Conservation (phyloP, 164 flowering plant genomes). For the Kalanchoe fedtschenkoi region DNA sequence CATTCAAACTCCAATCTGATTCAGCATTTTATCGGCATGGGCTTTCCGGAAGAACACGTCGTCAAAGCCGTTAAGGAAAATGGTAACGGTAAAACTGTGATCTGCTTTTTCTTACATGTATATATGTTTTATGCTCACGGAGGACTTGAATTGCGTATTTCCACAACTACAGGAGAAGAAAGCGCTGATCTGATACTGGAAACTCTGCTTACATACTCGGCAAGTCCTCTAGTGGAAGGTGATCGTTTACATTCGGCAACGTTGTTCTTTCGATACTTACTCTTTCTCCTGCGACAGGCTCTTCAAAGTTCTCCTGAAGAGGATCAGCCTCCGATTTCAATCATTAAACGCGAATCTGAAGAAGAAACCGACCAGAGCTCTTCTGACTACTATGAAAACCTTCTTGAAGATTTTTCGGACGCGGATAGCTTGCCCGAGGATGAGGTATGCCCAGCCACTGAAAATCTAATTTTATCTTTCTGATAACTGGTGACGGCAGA, state of each 20-base stretch:
- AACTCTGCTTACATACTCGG: slow-evolving; percentile 44
- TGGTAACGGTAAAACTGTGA: slow-evolving; percentile 5
- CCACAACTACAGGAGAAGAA: slow-evolving; percentile 45
- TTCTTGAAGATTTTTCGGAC: slow-evolving; percentile 45
- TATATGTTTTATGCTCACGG: too few relatives aligned
- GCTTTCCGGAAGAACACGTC: slow-evolving; percentile 51
- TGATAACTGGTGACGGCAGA: too few relatives aligned
- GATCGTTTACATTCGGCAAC: neutral
- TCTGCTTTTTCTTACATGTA: neutral
- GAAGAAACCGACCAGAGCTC: slow-evolving; percentile 13
- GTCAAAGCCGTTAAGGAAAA: slow-evolving; percentile 52
- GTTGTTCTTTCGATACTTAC: neutral
- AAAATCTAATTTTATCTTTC: neutral
- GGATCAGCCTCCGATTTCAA: slow-evolving; percentile 9
- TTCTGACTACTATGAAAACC: slow-evolving; percentile 37
- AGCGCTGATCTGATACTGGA: slow-evolving; percentile 38
- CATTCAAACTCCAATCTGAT: slow-evolving; percentile 36
- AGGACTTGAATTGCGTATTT: too few relatives aligned
- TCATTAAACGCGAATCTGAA: slow-evolving; percentile 18
- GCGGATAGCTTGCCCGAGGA: slow-evolving; percentile 30
- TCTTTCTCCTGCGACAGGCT: slow-evolving; percentile 30
- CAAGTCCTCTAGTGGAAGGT: slow-evolving; percentile 21
- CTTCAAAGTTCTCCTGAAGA: slow-evolving; percentile 40
- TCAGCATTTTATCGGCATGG: slow-evolving; percentile 64
- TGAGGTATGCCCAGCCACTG: slow-evolving; percentile 28